These are phyloP conservation scores for Diversispora eburnea DNA, from an alignment of 192 early-diverging fungal species.

Conservation along the genomic window DNA sequence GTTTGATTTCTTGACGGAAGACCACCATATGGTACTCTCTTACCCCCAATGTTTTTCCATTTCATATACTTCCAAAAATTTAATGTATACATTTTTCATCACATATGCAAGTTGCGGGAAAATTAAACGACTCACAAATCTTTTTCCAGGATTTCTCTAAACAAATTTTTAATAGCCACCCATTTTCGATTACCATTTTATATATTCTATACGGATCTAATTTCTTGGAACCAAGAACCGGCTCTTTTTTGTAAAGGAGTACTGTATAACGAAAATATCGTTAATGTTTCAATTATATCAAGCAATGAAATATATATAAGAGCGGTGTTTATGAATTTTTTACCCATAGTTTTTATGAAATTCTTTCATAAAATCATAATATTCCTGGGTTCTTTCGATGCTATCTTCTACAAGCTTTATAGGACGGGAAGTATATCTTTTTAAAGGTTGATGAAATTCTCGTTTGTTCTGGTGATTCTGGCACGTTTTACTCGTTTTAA, in stretches of 20 bases:
- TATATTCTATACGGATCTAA: constrained; percentile 64
- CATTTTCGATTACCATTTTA: constrained; percentile 53
- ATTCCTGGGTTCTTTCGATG: constrained; percentile 65
- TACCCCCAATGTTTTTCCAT: constrained; percentile 53
- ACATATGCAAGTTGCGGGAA: constrained; percentile 80
- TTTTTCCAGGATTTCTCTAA: constrained; percentile 69
- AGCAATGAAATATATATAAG: not conserved
- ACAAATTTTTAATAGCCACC: constrained; percentile 66
- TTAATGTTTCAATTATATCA: not conserved
- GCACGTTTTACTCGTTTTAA: constrained; percentile 5
- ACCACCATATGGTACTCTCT: constrained; percentile 35
- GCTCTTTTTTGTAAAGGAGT: constrained; percentile 57
- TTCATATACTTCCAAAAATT: constrained; percentile 62
- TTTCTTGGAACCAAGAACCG: constrained; percentile 72
- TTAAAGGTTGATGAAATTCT: not conserved
- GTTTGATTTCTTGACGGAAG: not conserved
- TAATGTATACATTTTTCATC: constrained; percentile 70
- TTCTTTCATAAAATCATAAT: constrained; percentile 66
- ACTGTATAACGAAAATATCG: constrained; percentile 27
- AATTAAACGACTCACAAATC: constrained; percentile 68
- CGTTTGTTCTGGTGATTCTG: not conserved
- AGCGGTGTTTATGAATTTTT: constrained; percentile 2
- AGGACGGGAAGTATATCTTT: not conserved
- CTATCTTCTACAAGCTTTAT: constrained; percentile 44
- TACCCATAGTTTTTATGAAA: constrained; percentile 71